These are phyloP conservation scores for Aspergillus panamensis DNA, from an alignment of 495 filamentous ascomycete species.

Conservation along the genomic window DNA sequence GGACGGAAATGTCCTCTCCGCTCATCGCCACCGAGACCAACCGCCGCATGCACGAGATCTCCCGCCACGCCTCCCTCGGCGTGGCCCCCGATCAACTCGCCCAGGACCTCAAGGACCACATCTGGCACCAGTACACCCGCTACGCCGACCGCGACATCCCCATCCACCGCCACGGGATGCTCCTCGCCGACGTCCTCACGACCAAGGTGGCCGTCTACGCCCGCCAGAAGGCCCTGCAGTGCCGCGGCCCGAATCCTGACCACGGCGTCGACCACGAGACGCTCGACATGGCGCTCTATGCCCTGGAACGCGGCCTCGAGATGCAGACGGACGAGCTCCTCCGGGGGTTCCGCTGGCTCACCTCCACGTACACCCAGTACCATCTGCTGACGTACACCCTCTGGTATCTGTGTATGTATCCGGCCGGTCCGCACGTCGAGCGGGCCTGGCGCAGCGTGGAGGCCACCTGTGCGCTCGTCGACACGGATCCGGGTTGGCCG, in stretches of 20 bases:
- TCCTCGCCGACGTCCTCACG: constrained; percentile 25
- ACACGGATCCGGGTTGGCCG: constrained; percentile 9
- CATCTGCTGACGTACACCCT: constrained; percentile 32
- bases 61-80: neutral
- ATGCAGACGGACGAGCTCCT: constrained; percentile 31
- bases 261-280: constrained; percentile 14
- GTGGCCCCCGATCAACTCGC: constrained; percentile 9
- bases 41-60: constrained; percentile 12
- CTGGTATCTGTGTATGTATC: constrained; percentile 32
- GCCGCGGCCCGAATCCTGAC: constrained; percentile 4
- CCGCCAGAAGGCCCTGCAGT: constrained; percentile 25
- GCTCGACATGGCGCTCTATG: constrained; percentile 19
- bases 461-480: constrained; percentile 21
- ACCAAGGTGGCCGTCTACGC: constrained; percentile 27
- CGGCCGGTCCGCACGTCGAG: constrained; percentile 15
- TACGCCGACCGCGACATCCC: constrained; percentile 31
- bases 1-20: constrained; percentile 31
- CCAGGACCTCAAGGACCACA: constrained; percentile 18
- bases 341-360: constrained; percentile 28
- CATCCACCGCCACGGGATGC: constrained; percentile 28
- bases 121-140: constrained; percentile 26
- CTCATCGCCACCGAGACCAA: constrained; percentile 37
- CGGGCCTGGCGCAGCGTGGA: constrained; percentile 25
- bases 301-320: constrained; percentile 21
- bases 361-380: constrained; percentile 28